Percentiles rank a stretch among this genome's conserved stretches.
Conservation (phyloP, 2,329 filamentous ascomycete genomes). For the Phyllosticta capitalensis region DNA sequence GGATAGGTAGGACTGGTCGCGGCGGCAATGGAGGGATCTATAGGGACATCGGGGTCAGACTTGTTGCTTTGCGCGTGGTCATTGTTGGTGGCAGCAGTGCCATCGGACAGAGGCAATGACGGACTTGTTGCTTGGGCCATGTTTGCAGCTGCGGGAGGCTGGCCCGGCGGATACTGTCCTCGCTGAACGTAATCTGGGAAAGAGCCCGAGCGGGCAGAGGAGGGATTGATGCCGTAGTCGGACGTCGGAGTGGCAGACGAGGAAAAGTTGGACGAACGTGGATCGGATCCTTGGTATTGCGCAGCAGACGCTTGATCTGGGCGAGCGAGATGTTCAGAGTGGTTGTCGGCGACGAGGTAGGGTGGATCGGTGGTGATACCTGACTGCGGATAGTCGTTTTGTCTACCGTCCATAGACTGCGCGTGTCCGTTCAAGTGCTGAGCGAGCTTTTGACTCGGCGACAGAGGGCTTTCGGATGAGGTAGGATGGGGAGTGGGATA, state of each 20-base stretch:
- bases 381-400: constrained; percentile 44
- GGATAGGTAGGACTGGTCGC: constrained; percentile 86
- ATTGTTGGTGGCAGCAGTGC: constrained; percentile 56
- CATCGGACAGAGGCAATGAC: constrained; percentile 84
- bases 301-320: constrained; percentile 92
- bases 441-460: constrained; percentile 31
- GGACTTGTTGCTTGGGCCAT: constrained; percentile 99
- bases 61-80: constrained; percentile 63
- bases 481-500: constrained; percentile 33
- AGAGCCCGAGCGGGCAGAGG: constrained; percentile 66
- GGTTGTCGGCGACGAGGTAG: constrained; percentile 16
- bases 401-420: constrained; percentile 46
- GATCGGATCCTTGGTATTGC: constrained; percentile 79
- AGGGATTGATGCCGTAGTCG: constrained; percentile 74
- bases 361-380: constrained; percentile 40
- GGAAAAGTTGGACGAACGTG: constrained; percentile 62
- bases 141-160: constrained; percentile 68
- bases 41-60: constrained; percentile 95
- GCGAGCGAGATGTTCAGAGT: constrained; percentile 67
- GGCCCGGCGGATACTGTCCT: constrained; percentile 67
- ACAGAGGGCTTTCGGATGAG: constrained; percentile 30
- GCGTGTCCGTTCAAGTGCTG: constrained; percentile 28
- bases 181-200: constrained; percentile 85
- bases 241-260: constrained; percentile 76
- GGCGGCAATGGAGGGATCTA: constrained; percentile 97